Evolutionary conservation across 441 rosid genomes (phyloP).

Genomic region (Gossypium gossypioides): DNA sequence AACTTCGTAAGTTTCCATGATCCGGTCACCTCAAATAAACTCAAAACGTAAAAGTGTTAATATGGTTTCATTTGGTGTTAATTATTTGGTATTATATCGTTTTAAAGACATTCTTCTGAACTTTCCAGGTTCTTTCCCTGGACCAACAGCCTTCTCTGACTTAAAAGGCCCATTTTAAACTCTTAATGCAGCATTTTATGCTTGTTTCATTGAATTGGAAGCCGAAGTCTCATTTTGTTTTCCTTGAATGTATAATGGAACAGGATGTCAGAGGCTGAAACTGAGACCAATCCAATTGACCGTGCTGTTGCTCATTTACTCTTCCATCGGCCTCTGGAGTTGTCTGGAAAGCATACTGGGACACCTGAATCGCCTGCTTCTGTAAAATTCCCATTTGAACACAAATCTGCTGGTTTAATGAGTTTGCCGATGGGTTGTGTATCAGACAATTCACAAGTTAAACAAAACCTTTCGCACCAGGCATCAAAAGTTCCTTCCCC

Average conservation of each 20-base stretch:
- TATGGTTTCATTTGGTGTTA: neutral
- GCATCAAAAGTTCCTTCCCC: slow-evolving; percentile 27
- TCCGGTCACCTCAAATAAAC: neutral
- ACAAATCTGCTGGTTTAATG: slow-evolving; percentile 20
- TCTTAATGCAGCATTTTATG: neutral
- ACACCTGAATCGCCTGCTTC: slow-evolving; percentile 57
- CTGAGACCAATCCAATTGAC: slow-evolving; percentile 85
- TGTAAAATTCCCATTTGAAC: slow-evolving; percentile 33
- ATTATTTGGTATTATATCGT: neutral
- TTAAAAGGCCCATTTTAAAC: neutral
- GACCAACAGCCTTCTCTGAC: neutral
- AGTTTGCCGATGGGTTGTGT: slow-evolving; percentile 24
- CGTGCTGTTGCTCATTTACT: slow-evolving; percentile 82
- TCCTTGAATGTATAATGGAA: neutral
- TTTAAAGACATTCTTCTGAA: neutral
- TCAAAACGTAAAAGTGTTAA: neutral
- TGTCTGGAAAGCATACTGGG: slow-evolving; percentile 39
- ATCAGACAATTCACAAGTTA: slow-evolving; percentile 27
- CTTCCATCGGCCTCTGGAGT: slow-evolving; percentile 64
- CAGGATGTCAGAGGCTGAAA: slow-evolving; percentile 26
- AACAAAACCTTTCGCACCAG: slow-evolving; percentile 26
- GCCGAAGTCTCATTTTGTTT: neutral
- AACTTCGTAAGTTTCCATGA: neutral
- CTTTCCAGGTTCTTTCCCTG: neutral
- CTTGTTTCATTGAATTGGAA: neutral